These are phyloP conservation scores for Lepidopterella palustris DNA, from an alignment of 495 filamentous ascomycete genomes.

Conservation along the genomic window DNA sequence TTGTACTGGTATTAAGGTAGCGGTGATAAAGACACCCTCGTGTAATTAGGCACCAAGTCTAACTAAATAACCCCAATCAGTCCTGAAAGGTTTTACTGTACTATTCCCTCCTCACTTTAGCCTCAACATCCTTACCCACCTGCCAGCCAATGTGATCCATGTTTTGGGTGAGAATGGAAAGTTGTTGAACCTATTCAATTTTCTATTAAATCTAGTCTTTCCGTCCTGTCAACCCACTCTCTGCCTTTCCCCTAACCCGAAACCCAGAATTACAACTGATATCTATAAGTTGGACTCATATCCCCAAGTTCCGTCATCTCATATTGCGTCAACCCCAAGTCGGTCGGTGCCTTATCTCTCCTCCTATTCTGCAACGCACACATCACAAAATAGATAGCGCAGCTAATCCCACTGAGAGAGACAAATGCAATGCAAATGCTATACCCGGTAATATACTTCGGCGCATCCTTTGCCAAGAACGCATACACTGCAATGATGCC, in stretches of 20 bases:
- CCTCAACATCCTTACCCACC: no score
- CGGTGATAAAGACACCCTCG: no score
- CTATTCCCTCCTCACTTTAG: neutral
- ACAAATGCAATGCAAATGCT: slow-evolving; percentile 70
- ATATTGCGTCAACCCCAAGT: slow-evolving; percentile 57
- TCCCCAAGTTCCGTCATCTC: slow-evolving; percentile 72
- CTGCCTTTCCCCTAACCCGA: neutral
- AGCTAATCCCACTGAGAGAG: slow-evolving; percentile 55
- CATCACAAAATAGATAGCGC: slow-evolving; percentile 53
- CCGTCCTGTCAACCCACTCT: no score
- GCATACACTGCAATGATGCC: slow-evolving; percentile 86
- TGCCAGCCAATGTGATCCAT: no score
- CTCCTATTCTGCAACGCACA: slow-evolving; percentile 60
- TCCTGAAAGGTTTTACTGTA: no score
- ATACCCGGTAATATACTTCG: slow-evolving; percentile 68
- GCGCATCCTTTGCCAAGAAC: slow-evolving; percentile 67
- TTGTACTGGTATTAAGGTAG: no score
- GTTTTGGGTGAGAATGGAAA: no score
- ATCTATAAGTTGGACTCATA: slow-evolving; percentile 57
- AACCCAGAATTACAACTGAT: slow-evolving; percentile 44
- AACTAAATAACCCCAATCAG: neutral
- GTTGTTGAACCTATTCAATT: no score
- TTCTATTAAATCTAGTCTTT: no score
- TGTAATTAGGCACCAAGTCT: no score
- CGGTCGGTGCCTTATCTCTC: slow-evolving; percentile 46